Conservation (phyloP, 78 protist species). For the Protostelium mycophagum region DNA sequence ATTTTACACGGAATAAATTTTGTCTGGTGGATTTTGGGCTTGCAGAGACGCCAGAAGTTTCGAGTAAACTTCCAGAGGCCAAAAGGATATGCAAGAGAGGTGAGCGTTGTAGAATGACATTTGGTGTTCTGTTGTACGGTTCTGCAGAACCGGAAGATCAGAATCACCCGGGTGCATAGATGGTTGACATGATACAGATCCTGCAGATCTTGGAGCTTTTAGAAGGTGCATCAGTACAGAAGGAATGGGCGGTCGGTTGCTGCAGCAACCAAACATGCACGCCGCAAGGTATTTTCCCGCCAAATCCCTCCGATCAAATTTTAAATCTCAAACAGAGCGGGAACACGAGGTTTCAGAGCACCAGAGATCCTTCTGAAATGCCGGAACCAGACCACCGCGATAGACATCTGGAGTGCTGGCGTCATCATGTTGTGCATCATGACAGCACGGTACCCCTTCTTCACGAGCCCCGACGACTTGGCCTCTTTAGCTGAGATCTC, state of each 20-base stretch:
- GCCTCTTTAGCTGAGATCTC: slow-evolving; percentile 32
- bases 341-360: slow-evolving; percentile 78
- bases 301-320: too few species aligned
- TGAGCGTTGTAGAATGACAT: too few species aligned
- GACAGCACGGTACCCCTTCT: slow-evolving; percentile 63
- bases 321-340: too few species aligned
- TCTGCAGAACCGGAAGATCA: too few species aligned
- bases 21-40: slow-evolving; percentile 71
- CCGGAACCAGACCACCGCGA: slow-evolving; percentile 51
- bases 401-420: slow-evolving; percentile 83
- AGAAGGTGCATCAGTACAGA: not conserved
- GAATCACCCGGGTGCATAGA: too few species aligned
- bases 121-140: too few species aligned
- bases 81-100: too few species aligned
- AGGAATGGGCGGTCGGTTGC: not conserved
- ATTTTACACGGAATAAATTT: slow-evolving; percentile 9
- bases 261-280: slow-evolving; percentile 1
- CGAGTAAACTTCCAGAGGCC: not conserved
- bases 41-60: slow-evolving; percentile 55
- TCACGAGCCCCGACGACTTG: slow-evolving; percentile 56
- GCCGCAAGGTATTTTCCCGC: too few species aligned
- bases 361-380: slow-evolving; percentile 73
- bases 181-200: not conserved
- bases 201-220: not conserved
- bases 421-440: slow-evolving; percentile 42